Conservation (phyloP, 306 rosid genomes). For the Herpetospermum pedunculosum region DNA sequence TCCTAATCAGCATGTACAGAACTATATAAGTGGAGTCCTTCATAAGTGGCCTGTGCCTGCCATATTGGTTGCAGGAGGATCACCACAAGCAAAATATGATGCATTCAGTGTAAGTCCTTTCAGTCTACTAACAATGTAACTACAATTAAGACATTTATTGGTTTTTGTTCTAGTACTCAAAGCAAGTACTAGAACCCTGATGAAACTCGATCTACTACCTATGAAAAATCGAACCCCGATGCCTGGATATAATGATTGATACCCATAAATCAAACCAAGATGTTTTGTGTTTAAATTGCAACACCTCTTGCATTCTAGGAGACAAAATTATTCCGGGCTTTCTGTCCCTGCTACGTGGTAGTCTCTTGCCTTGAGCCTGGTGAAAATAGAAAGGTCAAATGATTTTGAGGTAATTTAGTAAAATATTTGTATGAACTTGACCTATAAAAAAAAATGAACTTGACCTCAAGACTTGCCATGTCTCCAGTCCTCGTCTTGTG, state of each 20-base stretch:
- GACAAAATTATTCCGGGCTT: neutral
- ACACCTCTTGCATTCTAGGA: neutral
- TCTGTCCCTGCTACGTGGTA: neutral
- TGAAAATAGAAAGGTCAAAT: neutral
- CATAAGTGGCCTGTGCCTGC: slow-evolving; percentile 66
- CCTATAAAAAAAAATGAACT: too few species aligned
- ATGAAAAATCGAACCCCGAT: neutral
- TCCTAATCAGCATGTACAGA: slow-evolving; percentile 56
- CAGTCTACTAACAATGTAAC: slow-evolving; percentile 5
- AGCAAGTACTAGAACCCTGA: neutral
- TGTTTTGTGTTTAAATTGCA: neutral
- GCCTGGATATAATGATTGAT: neutral
- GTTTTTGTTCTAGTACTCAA: neutral
- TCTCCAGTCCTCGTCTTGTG: neutral
- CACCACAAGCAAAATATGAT: slow-evolving; percentile 48
- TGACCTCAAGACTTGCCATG: neutral
- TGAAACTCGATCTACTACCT: neutral
- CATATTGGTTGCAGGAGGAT: slow-evolving; percentile 58
- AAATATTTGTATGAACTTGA: neutral
- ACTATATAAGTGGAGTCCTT: slow-evolving; percentile 28
- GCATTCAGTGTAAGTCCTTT: slow-evolving; percentile 67
- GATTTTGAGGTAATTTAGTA: neutral
- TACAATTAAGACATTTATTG: too few species aligned
- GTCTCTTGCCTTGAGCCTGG: neutral
- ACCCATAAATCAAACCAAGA: neutral